Percentiles rank a stretch among this genome's conserved stretches.
These are phyloP conservation scores for Pichia exigua DNA, from an alignment of 805 yeast species.

Conservation along the genomic window DNA sequence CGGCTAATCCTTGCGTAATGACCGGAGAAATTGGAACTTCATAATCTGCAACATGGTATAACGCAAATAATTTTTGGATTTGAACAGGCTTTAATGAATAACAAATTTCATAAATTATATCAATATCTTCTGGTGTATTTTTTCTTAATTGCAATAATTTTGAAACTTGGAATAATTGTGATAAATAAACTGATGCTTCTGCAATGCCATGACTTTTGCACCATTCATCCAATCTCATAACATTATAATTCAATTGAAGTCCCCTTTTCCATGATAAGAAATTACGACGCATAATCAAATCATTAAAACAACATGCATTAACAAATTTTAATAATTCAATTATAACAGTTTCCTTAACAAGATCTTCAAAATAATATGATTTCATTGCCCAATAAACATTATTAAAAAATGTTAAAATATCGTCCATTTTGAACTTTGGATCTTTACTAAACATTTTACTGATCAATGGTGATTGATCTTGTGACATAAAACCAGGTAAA, in stretches of 20 bases:
- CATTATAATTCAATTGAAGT: constrained; percentile 90
- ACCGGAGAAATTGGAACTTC: constrained; percentile 85
- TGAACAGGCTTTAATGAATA: constrained; percentile 92
- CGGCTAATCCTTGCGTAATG: constrained; percentile 74
- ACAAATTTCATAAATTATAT: constrained; percentile 89
- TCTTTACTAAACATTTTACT: constrained; percentile 72
- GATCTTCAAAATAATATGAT: constrained; percentile 77
- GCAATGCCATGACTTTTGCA: constrained; percentile 88
- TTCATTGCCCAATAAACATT: constrained; percentile 90
- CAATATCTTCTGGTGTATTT: constrained; percentile 81
- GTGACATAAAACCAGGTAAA: constrained; percentile 90
- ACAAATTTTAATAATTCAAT: constrained; percentile 77
- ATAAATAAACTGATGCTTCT: constrained; percentile 77
- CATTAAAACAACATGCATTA: constrained; percentile 92
- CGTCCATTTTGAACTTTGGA: constrained; percentile 86
- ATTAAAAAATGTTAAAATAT: constrained; percentile 81
- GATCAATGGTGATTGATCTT: constrained; percentile 72
- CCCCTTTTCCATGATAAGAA: constrained; percentile 98
- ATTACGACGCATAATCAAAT: constrained; percentile 86
- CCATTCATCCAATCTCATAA: constrained; percentile 97
- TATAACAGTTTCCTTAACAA: constrained; percentile 77
- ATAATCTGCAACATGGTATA: constrained; percentile 87
- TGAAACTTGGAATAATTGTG: constrained; percentile 86
- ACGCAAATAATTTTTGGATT: constrained; percentile 83
- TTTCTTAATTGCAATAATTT: constrained; percentile 88